Conservation (phyloP, 768 basidiomycete species). For the Russula foetens region DNA sequence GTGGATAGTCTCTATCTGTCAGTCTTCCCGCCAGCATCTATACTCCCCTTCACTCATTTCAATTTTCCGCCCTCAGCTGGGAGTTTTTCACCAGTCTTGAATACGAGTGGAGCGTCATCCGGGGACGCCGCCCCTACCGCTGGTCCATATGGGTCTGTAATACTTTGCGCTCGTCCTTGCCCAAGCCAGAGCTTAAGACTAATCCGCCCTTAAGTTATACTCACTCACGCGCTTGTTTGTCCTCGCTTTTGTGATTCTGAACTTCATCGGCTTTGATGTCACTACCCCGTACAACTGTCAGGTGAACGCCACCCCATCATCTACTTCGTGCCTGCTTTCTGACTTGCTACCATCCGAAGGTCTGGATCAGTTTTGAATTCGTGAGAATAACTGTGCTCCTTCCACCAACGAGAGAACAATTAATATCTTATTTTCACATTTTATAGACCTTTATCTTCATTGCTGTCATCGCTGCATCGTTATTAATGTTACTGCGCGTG, state of each 20-base stretch:
- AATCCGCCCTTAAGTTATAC: no score
- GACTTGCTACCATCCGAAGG: background rate
- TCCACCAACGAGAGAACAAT: background rate
- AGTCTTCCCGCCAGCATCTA: no score
- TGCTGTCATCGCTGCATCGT: background rate
- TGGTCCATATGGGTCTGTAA: background rate
- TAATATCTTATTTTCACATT: background rate
- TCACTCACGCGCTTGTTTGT: no score
- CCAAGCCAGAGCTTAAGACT: no score
- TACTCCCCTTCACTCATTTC: no score
- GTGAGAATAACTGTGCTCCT: background rate
- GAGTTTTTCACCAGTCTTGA: no score
- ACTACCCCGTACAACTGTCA: no score
- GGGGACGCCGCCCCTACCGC: background rate
- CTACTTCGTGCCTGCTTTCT: background rate
- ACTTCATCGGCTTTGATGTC: no score
- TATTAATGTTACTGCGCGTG: background rate
- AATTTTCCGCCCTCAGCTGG: background rate
- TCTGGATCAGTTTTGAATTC: background rate
- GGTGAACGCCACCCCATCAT: no score
- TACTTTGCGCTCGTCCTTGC: no score
- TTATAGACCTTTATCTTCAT: background rate
- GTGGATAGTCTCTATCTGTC: background rate
- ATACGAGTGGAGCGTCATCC: background rate
- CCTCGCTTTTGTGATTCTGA: no score